A percentile compares a stretch with the other conserved stretches of the same genome.
Conservation (phyloP, 1,284 basidiomycete species). For the Somion occarium region DNA sequence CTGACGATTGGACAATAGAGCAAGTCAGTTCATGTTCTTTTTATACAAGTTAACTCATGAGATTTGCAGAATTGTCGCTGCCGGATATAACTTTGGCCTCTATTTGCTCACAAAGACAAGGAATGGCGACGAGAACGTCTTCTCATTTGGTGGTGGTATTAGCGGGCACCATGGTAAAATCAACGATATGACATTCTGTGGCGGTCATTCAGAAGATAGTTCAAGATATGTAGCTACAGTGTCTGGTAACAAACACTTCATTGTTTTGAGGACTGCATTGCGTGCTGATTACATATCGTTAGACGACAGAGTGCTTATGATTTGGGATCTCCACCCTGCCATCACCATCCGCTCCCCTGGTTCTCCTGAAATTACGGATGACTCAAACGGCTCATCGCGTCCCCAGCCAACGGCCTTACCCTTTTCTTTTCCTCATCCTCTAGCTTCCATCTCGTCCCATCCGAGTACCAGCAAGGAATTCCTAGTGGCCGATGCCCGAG, state of each 20-base stretch:
- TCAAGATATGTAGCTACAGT: constrained; percentile 74
- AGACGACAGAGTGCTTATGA: constrained; percentile 80
- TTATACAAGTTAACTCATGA: constrained; percentile 1
- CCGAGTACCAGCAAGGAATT: constrained; percentile 70
- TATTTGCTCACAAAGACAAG: constrained; percentile 60
- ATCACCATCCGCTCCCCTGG: constrained; percentile 35
- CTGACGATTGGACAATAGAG: constrained; percentile 69
- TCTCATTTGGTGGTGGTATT: constrained; percentile 69
- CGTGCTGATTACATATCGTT: too few species aligned
- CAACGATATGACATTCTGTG: constrained; percentile 73
- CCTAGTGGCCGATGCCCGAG: constrained; percentile 67
- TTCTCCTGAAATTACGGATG: constrained; percentile 16
- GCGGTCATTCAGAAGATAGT: constrained; percentile 60
- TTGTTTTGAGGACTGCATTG: background rate
- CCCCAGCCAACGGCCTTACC: constrained; percentile 72
- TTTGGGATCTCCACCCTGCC: constrained; percentile 72
- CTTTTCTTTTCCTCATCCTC: constrained; percentile 63
- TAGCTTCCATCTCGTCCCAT: constrained; percentile 66
- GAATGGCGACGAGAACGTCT: constrained; percentile 46
- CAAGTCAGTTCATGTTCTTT: constrained; percentile 30
- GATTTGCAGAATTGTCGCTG: constrained; percentile 53
- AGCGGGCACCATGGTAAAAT: constrained; percentile 72
- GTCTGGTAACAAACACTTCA: constrained; percentile 42
- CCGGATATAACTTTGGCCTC: constrained; percentile 62
- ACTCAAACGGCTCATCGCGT: constrained; percentile 26